Base-by-base conservation (phyloP, 805 yeast species). In the Wickerhamomyces queroliae region DNA sequence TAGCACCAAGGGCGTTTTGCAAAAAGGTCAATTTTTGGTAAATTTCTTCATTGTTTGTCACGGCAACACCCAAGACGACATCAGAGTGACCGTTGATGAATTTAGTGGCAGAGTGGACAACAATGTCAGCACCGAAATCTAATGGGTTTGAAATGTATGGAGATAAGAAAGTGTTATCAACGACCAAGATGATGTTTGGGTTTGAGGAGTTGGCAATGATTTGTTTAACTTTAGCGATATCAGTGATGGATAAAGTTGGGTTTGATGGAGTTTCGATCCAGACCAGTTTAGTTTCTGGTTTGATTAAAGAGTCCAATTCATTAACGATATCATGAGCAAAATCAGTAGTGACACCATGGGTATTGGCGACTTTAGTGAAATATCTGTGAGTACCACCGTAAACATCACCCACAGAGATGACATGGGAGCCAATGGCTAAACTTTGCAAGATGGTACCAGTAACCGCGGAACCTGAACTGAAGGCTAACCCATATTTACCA, bases 361-460 rank as follows among this genome's bases (percentile, higher is more conserved):
- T 74, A 56, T 70, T 69, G 44, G 91, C 95, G 36, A 86, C 95
- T 60, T 83, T 75, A 58, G 95, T 81, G 72, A 86, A 86, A 64
- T 87, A 86, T 63, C 95, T 73, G 69, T 86, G 93, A 42, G 95
- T 86, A 53, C 95, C 95, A 46, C 95, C 95, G 63, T 86, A 86
- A 35, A 86, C 95, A 55, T 86, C 95, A 52, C 85, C 89, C 54
- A 85, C 79, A 35, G 88, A 79, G 36, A 86, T 69, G 31, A 83
- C 83, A 56, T 87, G 93, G 31, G 85, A 70, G 35, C 81, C 83
- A 46, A 76, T 73, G 33, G 84, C 80, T 53, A 87, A 67, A 24
- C 83, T 72, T 63, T 86, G 95, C 54, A 85, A 66, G 33, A 86
- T 69, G 50, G 80, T 72, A 20, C 93, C 86, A 33, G 95, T 85